phyloP scores from a whole-genome alignment of 1,284 basidiomycete genomes.

The Malassezia psittaci region DNA sequence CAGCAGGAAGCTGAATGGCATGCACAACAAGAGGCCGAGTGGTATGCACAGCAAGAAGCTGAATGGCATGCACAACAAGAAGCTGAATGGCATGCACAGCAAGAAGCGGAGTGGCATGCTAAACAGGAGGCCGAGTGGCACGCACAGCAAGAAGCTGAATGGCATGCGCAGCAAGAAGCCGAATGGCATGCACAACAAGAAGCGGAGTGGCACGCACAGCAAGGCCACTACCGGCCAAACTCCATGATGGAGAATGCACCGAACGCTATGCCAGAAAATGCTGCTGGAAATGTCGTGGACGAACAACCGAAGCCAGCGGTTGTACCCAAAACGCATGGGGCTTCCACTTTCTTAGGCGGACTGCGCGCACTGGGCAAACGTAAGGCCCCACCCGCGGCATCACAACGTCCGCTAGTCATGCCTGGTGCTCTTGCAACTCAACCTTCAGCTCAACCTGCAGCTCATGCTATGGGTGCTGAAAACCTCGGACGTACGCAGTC shows the following conservation, averaged over 20 bases:
- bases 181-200: too few species aligned
- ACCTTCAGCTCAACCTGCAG: background rate
- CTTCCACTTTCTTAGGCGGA: background rate
- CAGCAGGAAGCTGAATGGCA: background rate
- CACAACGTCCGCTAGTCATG: background rate
- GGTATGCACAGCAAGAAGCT: slow-evolving; percentile 1
- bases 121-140: slow-evolving; percentile 3
- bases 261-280: too few species aligned
- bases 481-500: background rate
- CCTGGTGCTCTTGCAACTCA: background rate
- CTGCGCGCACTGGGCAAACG: background rate
- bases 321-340: too few species aligned
- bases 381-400: background rate
- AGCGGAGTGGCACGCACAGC: background rate
- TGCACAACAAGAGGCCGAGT: background rate
- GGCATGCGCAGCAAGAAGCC: background rate
- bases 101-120: background rate
- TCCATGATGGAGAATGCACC: too few species aligned
- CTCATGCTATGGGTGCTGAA: background rate
- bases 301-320: too few species aligned
- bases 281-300: too few species aligned
- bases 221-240: too few species aligned
- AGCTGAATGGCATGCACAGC: background rate
- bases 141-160: background rate
- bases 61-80: slow-evolving; percentile 1